Conservation (phyloP, 805 yeast species). For the Nakazawaea ernobii region DNA sequence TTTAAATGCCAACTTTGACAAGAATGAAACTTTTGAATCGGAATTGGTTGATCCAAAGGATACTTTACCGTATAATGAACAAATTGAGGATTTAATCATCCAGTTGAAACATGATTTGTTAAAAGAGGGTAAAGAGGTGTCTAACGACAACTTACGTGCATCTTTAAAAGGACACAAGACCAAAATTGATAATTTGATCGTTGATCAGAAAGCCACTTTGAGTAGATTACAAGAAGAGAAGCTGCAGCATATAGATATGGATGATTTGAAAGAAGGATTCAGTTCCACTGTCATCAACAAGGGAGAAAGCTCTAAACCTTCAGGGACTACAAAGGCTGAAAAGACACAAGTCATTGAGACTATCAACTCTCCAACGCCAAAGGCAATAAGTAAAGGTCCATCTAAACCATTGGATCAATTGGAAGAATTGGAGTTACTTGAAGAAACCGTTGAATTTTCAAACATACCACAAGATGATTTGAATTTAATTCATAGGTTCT, state of each 20-base stretch:
- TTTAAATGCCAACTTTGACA: conserved; percentile 49
- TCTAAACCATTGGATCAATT: conserved; percentile 28
- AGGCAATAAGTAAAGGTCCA: conserved; percentile 15
- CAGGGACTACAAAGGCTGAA: conserved; percentile 9
- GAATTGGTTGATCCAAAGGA: conserved; percentile 17
- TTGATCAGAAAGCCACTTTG: conserved; percentile 60
- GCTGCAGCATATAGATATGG: conserved; percentile 72
- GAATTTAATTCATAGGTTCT: conserved; percentile 42
- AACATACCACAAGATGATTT: conserved; percentile 45
- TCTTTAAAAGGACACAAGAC: conserved; percentile 52
- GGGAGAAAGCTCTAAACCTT: conserved; percentile 15
- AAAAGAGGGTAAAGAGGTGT: conserved; percentile 42
- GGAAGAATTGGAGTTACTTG: conserved; percentile 50
- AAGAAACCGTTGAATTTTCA: conserved; percentile 64
- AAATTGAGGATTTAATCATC: conserved; percentile 85
- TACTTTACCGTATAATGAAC: conserved; percentile 73
- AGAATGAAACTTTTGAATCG: conserved; percentile 19
- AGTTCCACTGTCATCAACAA: conserved; percentile 79
- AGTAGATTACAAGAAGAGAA: conserved; percentile 66
- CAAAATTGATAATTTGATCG: conserved; percentile 63
- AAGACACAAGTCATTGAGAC: conserved; percentile 17
- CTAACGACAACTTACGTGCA: conserved; percentile 29
- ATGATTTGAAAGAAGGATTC: conserved; percentile 89
- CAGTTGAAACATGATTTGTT: conserved; percentile 62
- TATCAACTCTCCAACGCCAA: conserved; percentile 21